Base-by-base conservation (phyloP, 2,329 filamentous ascomycete genomes). In the Fusarium coffeatum region DNA sequence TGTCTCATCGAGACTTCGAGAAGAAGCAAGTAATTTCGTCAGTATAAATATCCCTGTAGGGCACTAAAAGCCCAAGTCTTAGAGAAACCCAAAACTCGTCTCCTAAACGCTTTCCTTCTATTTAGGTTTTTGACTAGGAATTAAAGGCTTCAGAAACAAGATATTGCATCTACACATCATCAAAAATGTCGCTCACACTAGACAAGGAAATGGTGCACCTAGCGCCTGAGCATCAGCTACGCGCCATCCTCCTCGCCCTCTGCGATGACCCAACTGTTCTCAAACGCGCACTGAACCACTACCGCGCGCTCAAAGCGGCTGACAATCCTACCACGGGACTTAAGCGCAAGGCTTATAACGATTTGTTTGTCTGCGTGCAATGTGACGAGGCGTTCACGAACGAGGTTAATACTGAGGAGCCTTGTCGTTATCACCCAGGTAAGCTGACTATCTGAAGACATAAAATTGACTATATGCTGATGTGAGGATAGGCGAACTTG, bases 301-400 rank as follows among this genome's bases (percentile, higher is more conserved):
- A 64, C 9, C 25, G 34, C 10, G 32, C 46, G 2, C 43, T 72
- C 23, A 57, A 64, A 12, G 46, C 55, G 1, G 51, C 55, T 4
- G 50, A 61, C 20, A 22, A 25, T 3, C 45, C 32, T 16, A 20
- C 37, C 1, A 49, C 59, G 0, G 48, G 45, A 2, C 46, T 49
- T 27, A 71, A 74, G 53, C 70, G 72, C 23, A 74, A 74, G 51
- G 72, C 68, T 1, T 25, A 16, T 5, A 48, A 40, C 3, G 72
- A 74, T 1, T 4, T 74, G 11, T 63, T 46, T 20, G 42, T 73
- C 8, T 73, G 70, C 6, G 55, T 68, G 3, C 61, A 73, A 34
- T 74, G 70, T 6, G 65, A 63, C 27, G 25, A 25, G 1, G 49
- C 57, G 0, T 74, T 68, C 4, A 37, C 37, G 5, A 18, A 58